Base-by-base conservation (phyloP, 2,329 filamentous ascomycete genomes). In the Ascochyta fabae region DNA sequence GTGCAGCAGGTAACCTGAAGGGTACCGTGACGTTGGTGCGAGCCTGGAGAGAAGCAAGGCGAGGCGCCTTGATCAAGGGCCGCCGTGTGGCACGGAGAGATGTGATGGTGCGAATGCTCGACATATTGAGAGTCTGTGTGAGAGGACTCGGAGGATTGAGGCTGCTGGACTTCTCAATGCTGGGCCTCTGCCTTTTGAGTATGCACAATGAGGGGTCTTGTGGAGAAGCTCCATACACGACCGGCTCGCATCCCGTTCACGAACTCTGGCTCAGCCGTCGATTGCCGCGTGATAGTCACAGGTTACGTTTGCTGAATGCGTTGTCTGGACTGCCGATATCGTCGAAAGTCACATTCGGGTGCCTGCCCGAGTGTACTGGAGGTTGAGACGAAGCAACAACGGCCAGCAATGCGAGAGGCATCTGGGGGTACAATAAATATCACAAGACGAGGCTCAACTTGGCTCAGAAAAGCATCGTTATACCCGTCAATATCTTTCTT, bases 21-120 rank as follows among this genome's bases (percentile, higher is more conserved):
- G 69, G 69, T 10, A 68, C 60, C 16, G 69, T 71, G 31, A 64
- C 65, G 36, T 67, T 66, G 47, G 61, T 63, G 48, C 67, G 68
- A 41, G 61, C 49, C 45, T 67, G 66, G 23, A 60, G 46, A 48
- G 53, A 56, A 39, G 56, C 47, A 38, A 49, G 50, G 44, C 55
- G 48, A 38, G 56, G 53, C 35, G 49, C 44, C 29, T 43, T 59
- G 31, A 49, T 51, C 48, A 65, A 43, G 19, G 55, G 60, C 41
- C 60, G 59, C 41, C 52, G 58, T 40, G 49, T 48, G 29, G 46
- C 48, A 43, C 53, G 56, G 36, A 36, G 31, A 57, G 44, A 56
- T 36, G 63, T 48, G 44, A 71, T 52, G 27, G 57, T 59, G 45
- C 57, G 61, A 38, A 60, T 58, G 46, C 56, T 50, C 40, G 53